phyloP scores from a whole-genome alignment of 139 green algal genomes.

The Micractinium sp. region DNA sequence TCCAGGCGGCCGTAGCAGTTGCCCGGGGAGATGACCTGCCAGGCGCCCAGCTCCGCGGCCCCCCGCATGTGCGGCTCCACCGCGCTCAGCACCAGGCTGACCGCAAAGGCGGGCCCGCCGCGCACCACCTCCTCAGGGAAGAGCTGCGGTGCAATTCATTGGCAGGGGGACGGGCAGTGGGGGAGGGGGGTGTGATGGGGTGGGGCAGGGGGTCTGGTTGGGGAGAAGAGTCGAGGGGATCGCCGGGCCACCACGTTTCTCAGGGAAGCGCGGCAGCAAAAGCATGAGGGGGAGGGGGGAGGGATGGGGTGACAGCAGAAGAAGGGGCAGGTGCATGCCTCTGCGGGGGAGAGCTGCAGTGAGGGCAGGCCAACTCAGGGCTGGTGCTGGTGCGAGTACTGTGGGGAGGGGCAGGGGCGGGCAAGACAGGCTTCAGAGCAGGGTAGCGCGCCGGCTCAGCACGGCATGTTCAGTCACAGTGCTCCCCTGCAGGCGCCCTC shows the following conservation, averaged over 20 bases:
- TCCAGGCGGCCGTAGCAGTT: conserved; percentile 71
- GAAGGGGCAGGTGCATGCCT: no score
- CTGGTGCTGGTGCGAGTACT: not conserved
- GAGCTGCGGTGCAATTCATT: conserved; percentile 47
- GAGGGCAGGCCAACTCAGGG: no score
- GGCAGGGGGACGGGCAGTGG: not conserved
- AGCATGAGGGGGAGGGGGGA: no score
- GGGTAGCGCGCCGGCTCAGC: no score
- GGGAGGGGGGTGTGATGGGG: no score
- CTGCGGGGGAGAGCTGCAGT: no score
- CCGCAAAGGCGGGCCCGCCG: conserved; percentile 92
- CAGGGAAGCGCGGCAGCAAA: no score
- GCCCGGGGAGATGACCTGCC: conserved; percentile 90
- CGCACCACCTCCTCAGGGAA: conserved; percentile 96
- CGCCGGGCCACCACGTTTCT: no score
- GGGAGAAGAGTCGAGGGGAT: no score
- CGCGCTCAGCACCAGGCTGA: conserved; percentile 77
- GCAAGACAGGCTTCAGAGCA: not conserved
- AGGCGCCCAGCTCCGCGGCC: conserved; percentile 88
- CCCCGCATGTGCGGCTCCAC: conserved; percentile 83
- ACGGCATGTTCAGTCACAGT: not conserved
- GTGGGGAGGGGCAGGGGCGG: no score
- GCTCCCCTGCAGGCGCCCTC: not conserved
- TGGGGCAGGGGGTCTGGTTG: no score
- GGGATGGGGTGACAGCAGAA: no score